Evolutionary conservation across 257 asterid species (phyloP), one percentile per base, ranked within the genome.

Genomic region (Haberlea rhodopensis): DNA sequence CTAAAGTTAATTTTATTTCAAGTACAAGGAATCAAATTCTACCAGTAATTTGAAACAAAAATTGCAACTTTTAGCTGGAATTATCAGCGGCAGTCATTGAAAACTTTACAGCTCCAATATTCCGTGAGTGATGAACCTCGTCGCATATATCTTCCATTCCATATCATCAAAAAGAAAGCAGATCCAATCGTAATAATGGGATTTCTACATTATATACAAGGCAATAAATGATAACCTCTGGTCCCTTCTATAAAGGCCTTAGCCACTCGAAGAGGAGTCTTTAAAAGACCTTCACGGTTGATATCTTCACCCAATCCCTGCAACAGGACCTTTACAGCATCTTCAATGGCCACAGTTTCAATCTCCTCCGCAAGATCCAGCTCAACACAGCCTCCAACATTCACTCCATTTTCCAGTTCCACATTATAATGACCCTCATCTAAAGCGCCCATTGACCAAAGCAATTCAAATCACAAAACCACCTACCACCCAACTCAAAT

Each of bases 211-310:
- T 15, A 40, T 13, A 40, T 40, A 15, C 18, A 40, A 37, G 73
- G 49, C 16, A 71, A 73, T 48, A 21, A 62, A 70, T 29, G 56
- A 27, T 70, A 66, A 94, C 99, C 99, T 85, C 85, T 71, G 1
- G 99, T 90, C 43, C 97, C 99, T 72, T 90, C 95, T 19, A 77
- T 27, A 1, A 90, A 81, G 49, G 99, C 97, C 76, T 87, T 88
- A 18, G 99, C 99, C 6, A 90, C 97, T 18, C 99, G 96, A 66
- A 77, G 82, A 62, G 99, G 99, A 13, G 99, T 94, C 76, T 82
- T 85, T 2, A 43, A 68, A 29, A 94, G 71, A 18, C 97, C 97
- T 81, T 94, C 96, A 10, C 99, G 91, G 62, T 87, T 79, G 70
- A 87, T 49, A 78, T 94, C 99, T 71, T 94, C 99, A 34, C 95